Evolutionary conservation across 2,329 filamentous ascomycete species (phyloP), one percentile per base, ranked within the genome.

Genomic region (Xylariaceae sp.): DNA sequence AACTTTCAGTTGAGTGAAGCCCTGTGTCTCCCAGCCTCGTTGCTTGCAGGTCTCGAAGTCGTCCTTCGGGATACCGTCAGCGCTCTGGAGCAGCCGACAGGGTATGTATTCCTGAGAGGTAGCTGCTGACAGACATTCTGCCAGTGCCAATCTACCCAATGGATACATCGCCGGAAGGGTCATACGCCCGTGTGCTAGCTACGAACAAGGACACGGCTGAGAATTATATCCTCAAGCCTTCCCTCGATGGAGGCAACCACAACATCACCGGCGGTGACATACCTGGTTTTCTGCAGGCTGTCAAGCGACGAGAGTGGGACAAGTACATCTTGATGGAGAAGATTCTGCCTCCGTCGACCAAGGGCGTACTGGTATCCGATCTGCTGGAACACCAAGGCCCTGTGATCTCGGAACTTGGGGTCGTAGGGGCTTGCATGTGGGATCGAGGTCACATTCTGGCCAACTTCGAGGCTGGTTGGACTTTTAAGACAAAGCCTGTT

Each of bases 351-450:
- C 60, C 59, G 2, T 15, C 36, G 1, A 30, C 44, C 3, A 31
- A 45, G 0, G 61, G 59, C 31, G 32, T 58, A 3, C 38, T 68
- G 14, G 47, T 64, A 40, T 53, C 54, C 5, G 32, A 48, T 1
- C 28, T 41, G 9, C 53, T 51, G 2, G 22, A 57, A 3, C 57
- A 60, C 36, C 39, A 52, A 16, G 60, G 61, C 1, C 42, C 47
- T 9, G 58, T 64, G 1, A 43, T 66, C 3, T 64, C 57, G n/a
- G 64, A 68, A 42, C 42, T 68, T 16, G 64, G 64, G 1, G 36
- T 65, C 2, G 48, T 65, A 25, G 62, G 63, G 3, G 49, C 53
- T 5, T 62, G 55, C 46, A 39, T 66, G 5, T 68, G 62, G 62
- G 39, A 32, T 18, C 29, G 37, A 19, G 21, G 31, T 15, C 31